Percentiles rank a stretch among this genome's conserved stretches.
These are phyloP conservation scores for Solanum ossicruentum DNA, from an alignment of 257 asterid species.

Conservation along the genomic window DNA sequence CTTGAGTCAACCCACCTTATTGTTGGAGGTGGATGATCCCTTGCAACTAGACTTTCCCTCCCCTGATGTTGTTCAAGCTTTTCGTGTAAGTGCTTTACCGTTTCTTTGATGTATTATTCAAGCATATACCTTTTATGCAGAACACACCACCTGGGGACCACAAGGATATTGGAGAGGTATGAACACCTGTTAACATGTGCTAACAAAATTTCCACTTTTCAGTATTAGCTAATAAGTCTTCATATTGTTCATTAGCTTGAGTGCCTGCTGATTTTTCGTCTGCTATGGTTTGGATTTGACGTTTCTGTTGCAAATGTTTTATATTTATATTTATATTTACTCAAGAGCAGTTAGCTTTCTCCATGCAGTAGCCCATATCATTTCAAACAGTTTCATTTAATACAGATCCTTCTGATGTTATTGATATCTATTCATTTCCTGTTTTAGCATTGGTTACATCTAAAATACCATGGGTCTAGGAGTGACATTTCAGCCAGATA, in stretches of 20 bases:
- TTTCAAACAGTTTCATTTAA: background rate
- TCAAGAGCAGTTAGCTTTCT: background rate
- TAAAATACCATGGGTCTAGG: slow-evolving; percentile 45
- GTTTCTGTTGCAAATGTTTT: background rate
- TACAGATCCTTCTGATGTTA: background rate
- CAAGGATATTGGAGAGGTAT: slow-evolving; percentile 44
- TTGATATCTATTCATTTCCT: background rate
- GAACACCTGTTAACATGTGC: background rate
- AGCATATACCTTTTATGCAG: slow-evolving; percentile 13
- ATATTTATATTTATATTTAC: background rate
- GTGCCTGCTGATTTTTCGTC: background rate
- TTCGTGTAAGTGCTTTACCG: background rate
- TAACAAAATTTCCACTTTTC: background rate
- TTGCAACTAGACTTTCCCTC: background rate
- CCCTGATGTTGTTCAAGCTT: background rate
- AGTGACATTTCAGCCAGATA: slow-evolving; percentile 46
- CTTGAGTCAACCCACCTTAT: background rate
- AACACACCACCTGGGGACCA: slow-evolving; percentile 16
- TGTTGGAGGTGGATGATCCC: background rate
- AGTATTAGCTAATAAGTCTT: background rate
- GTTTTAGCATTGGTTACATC: slow-evolving; percentile 65
- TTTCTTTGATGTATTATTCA: background rate
- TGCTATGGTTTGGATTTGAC: background rate
- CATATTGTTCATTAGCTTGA: background rate
- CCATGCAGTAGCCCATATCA: background rate